These are phyloP conservation scores for Harringtonia lauricola DNA, from an alignment of 2,329 filamentous ascomycete species.

Conservation along the genomic window DNA sequence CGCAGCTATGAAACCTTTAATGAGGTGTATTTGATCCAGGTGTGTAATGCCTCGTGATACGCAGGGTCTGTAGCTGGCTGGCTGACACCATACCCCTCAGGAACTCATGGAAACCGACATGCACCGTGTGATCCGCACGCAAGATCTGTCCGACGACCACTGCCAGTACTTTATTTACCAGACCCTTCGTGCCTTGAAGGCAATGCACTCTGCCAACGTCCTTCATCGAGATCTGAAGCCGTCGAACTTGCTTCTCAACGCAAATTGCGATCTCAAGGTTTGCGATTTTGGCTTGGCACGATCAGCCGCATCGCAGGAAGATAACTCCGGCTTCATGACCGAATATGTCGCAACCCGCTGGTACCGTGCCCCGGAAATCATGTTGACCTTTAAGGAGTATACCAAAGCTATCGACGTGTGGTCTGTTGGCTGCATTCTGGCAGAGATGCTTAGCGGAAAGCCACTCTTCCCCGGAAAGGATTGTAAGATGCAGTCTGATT, in stretches of 20 bases:
- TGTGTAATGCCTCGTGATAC: slow-evolving; percentile 21
- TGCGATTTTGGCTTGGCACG: slow-evolving; percentile 96
- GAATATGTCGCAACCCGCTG: slow-evolving; percentile 99
- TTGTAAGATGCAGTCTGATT: slow-evolving; percentile 47
- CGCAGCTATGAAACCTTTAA: slow-evolving; percentile 92
- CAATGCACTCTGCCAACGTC: slow-evolving; percentile 98
- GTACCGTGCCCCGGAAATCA: slow-evolving; percentile 98
- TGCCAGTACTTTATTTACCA: slow-evolving; percentile 99
- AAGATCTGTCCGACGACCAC: slow-evolving; percentile 96
- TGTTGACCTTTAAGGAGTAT: slow-evolving; percentile 99
- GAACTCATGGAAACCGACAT: slow-evolving; percentile 99
- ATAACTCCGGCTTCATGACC: slow-evolving; percentile 99
- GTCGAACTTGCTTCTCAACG: slow-evolving; percentile 91
- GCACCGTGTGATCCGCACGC: slow-evolving; percentile 96
- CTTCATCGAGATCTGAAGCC: slow-evolving; percentile 96
- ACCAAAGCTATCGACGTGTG: slow-evolving; percentile 99
- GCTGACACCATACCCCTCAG: slow-evolving; percentile 31
- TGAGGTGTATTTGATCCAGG: slow-evolving; percentile 97
- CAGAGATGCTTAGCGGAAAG: slow-evolving; percentile 98
- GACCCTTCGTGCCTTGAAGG: slow-evolving; percentile 91
- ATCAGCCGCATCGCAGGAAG: slow-evolving; percentile 92
- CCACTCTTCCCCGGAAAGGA: slow-evolving; percentile 97
- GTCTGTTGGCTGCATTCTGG: slow-evolving; percentile 96
- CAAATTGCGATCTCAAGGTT: slow-evolving; percentile 97
- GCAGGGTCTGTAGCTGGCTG: background rate